Base-by-base conservation (phyloP, 1,139 yeast genomes). In the Petasospora fabianii region DNA sequence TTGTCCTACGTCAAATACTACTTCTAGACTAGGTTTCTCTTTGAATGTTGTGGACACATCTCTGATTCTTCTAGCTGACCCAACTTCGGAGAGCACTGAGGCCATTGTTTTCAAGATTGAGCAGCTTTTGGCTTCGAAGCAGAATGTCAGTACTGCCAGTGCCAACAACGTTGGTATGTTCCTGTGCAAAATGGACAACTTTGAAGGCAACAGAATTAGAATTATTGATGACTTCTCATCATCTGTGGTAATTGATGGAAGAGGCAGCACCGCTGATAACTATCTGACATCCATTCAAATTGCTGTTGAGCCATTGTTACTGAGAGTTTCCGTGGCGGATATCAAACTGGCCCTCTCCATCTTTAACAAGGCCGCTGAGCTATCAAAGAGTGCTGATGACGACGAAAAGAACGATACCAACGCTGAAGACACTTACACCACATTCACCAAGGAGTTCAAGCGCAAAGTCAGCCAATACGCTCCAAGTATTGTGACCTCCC, bases 91-190 rank as follows among this genome's bases (percentile, higher is more conserved):
- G 2, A 74, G 80, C 47, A 78, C 96, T 0, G 95, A 90, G 53
- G 98, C 98, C 0, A 73, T 92, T 44, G 96, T 92, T 1, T 84
- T 92, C 62, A 85, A 86, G 51, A 80, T 88, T 14, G 95, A 84
- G 42, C 96, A 90, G 54, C 62, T 90, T 8, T 65, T 84, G 34
- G 55, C 87, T 4, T 75, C 92, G 0, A 80, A 84, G 46, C 88
- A 84, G 53, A 77, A 79, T 44, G 71, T 77, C 3, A 42, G 54
- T 1, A 75, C 90, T 1, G 60, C 88, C 8, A 79, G 90, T 14
- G 82, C 86, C 1, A 77, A 81, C 49, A 85, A 84, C 46, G 76
- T 88, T 39, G 97, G 98, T 2, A 78, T 94, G 81, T 94, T 84
- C 53, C 65, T 92, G 48, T 78, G 90, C 36, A 71, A 68, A 19